phyloP scores from a whole-genome alignment of 2,329 filamentous ascomycete genomes.

The Penicillium sp. region DNA sequence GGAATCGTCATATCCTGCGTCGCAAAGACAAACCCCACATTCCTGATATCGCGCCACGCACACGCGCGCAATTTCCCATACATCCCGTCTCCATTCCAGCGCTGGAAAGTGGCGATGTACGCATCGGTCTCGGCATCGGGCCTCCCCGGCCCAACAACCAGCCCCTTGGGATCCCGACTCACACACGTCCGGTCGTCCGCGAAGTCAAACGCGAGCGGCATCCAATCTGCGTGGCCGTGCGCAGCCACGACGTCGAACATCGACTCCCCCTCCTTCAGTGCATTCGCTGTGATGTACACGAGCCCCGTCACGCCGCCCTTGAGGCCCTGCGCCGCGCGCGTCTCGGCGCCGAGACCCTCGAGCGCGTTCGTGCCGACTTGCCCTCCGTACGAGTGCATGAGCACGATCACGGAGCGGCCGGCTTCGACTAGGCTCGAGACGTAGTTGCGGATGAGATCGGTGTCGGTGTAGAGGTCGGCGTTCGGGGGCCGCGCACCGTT shows the following conservation, averaged over 20 bases:
- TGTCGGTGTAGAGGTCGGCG: conserved; percentile 14
- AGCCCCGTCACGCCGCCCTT: not conserved
- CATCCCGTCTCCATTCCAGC: not conserved
- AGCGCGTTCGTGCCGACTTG: conserved; percentile 20
- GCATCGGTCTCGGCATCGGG: not conserved
- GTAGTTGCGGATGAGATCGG: conserved; percentile 1
- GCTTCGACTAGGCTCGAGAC: conserved; percentile 1
- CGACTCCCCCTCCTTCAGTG: not conserved
- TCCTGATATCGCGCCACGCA: not conserved
- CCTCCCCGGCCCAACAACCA: not conserved
- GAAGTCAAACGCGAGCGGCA: not conserved
- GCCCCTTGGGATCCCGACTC: not conserved
- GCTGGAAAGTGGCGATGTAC: not conserved
- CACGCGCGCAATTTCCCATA: not conserved
- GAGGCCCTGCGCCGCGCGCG: not conserved
- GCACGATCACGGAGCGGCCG: conserved; percentile 8
- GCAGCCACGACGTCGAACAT: not conserved
- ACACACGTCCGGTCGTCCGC: not conserved
- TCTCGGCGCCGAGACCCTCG: not conserved
- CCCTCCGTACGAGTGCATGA: conserved; percentile 22
- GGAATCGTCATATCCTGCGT: not conserved
- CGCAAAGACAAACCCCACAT: not conserved
- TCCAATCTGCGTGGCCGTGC: not conserved
- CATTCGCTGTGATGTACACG: not conserved
- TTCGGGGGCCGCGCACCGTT: conserved; percentile 18